These are phyloP conservation scores for Chlamydomonas urium DNA, from an alignment of 139 green algal species.

Conservation along the genomic window DNA sequence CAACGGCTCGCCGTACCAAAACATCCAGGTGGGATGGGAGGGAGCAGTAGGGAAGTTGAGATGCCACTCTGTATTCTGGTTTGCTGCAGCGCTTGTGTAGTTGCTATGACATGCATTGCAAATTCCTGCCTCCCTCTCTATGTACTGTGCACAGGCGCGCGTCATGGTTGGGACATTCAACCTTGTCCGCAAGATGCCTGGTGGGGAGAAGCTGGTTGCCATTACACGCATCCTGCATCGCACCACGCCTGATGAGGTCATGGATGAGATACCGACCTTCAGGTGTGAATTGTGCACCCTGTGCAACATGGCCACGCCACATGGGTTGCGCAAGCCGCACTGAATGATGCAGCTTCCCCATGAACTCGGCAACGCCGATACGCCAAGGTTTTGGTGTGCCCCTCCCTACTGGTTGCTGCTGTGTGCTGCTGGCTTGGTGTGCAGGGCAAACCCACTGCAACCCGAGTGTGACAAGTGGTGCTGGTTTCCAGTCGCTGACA, in stretches of 20 bases:
- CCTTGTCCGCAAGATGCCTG: slow-evolving; percentile 56
- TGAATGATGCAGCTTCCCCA: too few relatives aligned
- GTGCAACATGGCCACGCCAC: too few relatives aligned
- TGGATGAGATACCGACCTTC: slow-evolving; percentile 56
- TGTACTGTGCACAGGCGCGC: not conserved
- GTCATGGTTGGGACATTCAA: slow-evolving; percentile 66
- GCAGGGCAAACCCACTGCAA: slow-evolving; percentile 56
- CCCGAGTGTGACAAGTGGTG: slow-evolving; percentile 80
- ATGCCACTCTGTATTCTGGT: not conserved
- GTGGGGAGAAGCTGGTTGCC: slow-evolving; percentile 65
- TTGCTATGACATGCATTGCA: not conserved
- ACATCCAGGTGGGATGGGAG: slow-evolving; percentile 69
- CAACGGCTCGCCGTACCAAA: slow-evolving; percentile 86
- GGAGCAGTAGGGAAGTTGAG: not conserved
- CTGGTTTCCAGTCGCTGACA: slow-evolving; percentile 83
- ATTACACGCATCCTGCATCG: slow-evolving; percentile 89
- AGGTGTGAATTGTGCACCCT: too few relatives aligned
- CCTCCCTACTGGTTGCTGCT: too few relatives aligned
- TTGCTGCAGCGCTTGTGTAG: not conserved
- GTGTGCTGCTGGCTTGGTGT: too few relatives aligned
- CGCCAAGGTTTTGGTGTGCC: too few relatives aligned
- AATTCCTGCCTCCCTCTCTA: not conserved
- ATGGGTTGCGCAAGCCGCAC: too few relatives aligned
- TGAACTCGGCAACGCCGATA: too few relatives aligned
- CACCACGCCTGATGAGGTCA: slow-evolving; percentile 63